Base-by-base conservation (phyloP, 129 eudicot genomes). In the Sambucus nigra region DNA sequence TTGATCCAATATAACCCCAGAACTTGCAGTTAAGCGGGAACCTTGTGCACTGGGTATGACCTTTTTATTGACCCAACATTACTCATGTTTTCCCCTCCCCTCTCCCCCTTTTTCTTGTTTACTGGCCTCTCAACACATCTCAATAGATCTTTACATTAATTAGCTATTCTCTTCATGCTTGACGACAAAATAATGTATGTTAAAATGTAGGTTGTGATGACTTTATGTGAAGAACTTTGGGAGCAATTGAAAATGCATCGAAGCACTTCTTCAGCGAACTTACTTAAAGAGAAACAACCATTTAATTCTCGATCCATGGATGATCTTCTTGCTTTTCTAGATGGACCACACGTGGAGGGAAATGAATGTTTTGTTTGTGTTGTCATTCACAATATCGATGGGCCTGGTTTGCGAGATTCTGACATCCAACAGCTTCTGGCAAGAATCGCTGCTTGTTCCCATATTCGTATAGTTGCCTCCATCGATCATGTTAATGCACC, bases 401-500 rank as follows among this genome's bases (percentile, higher is more conserved):
- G 98, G 42, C 98, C 95, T 44, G 98, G 77, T 8, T 67, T 85
- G 71, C 86, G 98, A 33, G 99, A 86, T 70, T 58, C 99, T 1
- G 94, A 91, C 53, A 66, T 78, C 59, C 98, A 91, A 46, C 94
- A 91, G 47, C 70, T 60, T 70, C 82, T 91, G 20, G 87, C 99
- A 14, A 78, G 87, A 68, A 63, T 82, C 7, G 91, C 99, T 41
- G 89, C 95, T 64, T 86, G 94, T 61, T 74, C 89, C 65, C 87
- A 85, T 82, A 65, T 86, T 59, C 87, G 81, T 39, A 45, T 86
- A 53, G 80, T 85, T 66, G 95, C 98, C 39, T 91, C 98, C 27
- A 74, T 82, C 14, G 99, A 91, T 67, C 86, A 91, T 54, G 95
- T 91, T 52, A 91, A 91, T 48, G 80, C 95, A 69, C 94, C 86